These are phyloP conservation scores for Yarrowia keelungensis DNA, from an alignment of 805 yeast species.

Conservation along the genomic window DNA sequence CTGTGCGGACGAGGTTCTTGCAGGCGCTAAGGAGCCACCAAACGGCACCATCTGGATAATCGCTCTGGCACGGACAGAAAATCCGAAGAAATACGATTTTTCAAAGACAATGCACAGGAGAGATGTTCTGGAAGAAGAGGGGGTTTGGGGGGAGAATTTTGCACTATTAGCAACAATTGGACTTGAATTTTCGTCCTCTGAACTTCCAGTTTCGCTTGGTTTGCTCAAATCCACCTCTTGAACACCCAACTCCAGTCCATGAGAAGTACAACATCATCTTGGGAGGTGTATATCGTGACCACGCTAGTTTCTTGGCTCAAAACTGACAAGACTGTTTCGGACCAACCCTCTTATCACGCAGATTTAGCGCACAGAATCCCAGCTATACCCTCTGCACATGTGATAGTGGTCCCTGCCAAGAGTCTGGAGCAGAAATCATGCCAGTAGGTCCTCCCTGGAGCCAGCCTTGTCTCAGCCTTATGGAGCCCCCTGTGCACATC, in stretches of 20 bases:
- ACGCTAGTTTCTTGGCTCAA: not conserved
- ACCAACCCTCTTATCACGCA: not conserved
- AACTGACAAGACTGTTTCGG: not conserved
- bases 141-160: too few relatives aligned
- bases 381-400: not conserved
- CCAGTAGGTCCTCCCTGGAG: not conserved
- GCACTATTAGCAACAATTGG: too few relatives aligned
- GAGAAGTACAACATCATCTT: not conserved
- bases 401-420: constrained; percentile 14
- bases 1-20: not conserved
- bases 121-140: too few relatives aligned
- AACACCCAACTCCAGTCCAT: not conserved
- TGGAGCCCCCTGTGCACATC: not conserved
- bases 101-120: too few relatives aligned
- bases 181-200: too few relatives aligned
- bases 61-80: not conserved
- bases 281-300: not conserved
- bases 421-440: constrained; percentile 1
- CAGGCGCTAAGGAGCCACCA: not conserved
- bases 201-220: too few relatives aligned
- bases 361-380: not conserved
- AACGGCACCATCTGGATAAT: constrained; percentile 8
- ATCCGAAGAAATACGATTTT: not conserved
- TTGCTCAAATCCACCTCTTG: not conserved
- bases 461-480: constrained; percentile 3